Evolutionary conservation across 495 filamentous ascomycete genomes (phyloP).

Genomic region (Hypoxylon perforatum): DNA sequence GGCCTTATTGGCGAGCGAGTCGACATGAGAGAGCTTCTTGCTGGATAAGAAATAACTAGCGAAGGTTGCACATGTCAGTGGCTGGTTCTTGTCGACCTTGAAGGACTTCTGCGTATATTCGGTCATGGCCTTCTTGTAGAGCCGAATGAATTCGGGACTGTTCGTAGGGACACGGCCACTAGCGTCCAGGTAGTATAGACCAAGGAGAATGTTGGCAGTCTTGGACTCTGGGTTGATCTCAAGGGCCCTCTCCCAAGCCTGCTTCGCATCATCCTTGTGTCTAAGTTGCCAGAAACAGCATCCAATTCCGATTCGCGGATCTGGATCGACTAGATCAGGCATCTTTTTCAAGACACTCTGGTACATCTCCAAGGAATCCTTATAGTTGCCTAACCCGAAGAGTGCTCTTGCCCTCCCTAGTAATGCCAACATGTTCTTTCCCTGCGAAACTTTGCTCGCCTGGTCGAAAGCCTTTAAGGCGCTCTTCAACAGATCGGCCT

Average conservation of each 20-base stretch:
- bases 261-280: constrained; percentile 89
- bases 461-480: constrained; percentile 94
- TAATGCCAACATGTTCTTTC: constrained; percentile 88
- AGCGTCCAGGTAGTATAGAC: constrained; percentile 84
- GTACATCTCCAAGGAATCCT: constrained; percentile 83
- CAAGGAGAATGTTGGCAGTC: constrained; percentile 88
- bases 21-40: constrained; percentile 80
- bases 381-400: constrained; percentile 83
- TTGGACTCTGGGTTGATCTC: constrained; percentile 91
- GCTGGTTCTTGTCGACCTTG: constrained; percentile 93
- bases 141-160: constrained; percentile 75
- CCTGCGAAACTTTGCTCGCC: constrained; percentile 81
- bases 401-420: constrained; percentile 86
- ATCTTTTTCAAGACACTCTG: constrained; percentile 85
- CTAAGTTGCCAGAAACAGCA: constrained; percentile 96
- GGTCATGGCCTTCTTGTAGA: constrained; percentile 94
- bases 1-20: constrained; percentile 87
- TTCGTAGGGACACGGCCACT: constrained; percentile 82
- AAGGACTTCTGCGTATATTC: constrained; percentile 95
- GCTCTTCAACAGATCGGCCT: constrained; percentile 80
- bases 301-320: constrained; percentile 93
- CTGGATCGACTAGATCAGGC: constrained; percentile 91
- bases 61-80: constrained; percentile 89
- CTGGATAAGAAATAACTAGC: constrained; percentile 86
- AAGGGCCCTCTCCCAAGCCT: constrained; percentile 87